These are phyloP conservation scores for Nevesoporus exiguus DNA, from an alignment of 768 basidiomycete genomes.

Conservation along the genomic window DNA sequence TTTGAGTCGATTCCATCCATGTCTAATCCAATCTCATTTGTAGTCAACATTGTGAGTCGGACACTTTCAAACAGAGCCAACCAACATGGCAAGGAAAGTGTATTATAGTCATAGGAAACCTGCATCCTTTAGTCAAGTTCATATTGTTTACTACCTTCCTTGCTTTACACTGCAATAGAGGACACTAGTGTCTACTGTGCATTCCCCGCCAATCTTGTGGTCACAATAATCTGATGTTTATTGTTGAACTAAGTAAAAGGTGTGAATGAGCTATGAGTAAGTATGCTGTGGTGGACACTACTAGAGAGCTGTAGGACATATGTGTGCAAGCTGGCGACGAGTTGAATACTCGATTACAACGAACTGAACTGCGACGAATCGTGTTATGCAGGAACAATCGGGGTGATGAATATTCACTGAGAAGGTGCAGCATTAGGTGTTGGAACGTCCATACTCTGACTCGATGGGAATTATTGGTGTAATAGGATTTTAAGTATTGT, in stretches of 20 bases:
- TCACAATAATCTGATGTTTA: constrained; percentile 10
- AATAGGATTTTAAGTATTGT: constrained; percentile 5
- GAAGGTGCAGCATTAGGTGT: constrained; percentile 7
- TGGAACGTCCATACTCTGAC: constrained; percentile 1
- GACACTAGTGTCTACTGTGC: neutral
- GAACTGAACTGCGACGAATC: constrained; percentile 11
- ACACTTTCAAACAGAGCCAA: constrained; percentile 58
- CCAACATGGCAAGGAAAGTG: constrained; percentile 25
- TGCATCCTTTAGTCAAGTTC: neutral
- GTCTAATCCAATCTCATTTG: neutral
- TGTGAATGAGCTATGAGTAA: constrained; percentile 3
- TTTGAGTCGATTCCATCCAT: neutral
- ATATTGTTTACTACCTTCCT: neutral
- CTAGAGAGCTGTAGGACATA: constrained; percentile 18
- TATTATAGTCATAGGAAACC: constrained; percentile 3
- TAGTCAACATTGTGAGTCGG: constrained; percentile 76
- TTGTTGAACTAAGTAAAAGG: constrained; percentile 14
- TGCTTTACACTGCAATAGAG: constrained; percentile 2
- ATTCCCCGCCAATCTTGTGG: neutral
- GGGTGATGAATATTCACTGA: constrained; percentile 18
- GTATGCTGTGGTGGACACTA: constrained; percentile 14
- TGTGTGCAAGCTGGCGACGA: constrained; percentile 13
- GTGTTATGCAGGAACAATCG: neutral
- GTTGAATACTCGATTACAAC: constrained; percentile 13
- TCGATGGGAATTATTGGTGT: constrained; percentile 1